These are phyloP conservation scores for Elasticomyces elasticus DNA, from an alignment of 495 filamentous ascomycete genomes.

Conservation along the genomic window DNA sequence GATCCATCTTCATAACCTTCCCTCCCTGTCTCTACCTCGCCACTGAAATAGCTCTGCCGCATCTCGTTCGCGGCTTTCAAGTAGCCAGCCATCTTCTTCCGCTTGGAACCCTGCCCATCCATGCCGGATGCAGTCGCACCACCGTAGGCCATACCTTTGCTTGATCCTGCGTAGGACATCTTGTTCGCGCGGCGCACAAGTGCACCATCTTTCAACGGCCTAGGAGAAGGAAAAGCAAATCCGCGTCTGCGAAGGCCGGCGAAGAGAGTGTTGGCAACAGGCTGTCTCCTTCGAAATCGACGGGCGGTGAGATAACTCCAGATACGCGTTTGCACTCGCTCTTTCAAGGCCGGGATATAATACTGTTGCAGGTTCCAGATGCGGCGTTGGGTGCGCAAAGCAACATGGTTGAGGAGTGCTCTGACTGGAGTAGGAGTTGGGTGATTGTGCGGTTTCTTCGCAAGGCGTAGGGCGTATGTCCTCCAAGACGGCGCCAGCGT, in stretches of 20 bases:
- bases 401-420: slow-evolving; percentile 32
- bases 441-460: background rate
- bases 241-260: slow-evolving; percentile 23
- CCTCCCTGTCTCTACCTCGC: slow-evolving; percentile 39
- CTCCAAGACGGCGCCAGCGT: slow-evolving; percentile 16
- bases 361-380: slow-evolving; percentile 61
- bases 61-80: slow-evolving; percentile 84
- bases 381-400: slow-evolving; percentile 49
- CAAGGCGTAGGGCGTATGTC: slow-evolving; percentile 2
- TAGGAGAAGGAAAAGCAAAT: slow-evolving; percentile 12
- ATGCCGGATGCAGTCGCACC: slow-evolving; percentile 6
- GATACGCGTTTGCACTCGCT: slow-evolving; percentile 60
- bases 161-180: slow-evolving; percentile 31
- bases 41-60: slow-evolving; percentile 66
- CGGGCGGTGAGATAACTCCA: slow-evolving; percentile 61
- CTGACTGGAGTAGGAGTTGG: background rate
- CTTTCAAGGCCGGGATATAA: slow-evolving; percentile 58
- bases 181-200: slow-evolving; percentile 19
- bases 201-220: slow-evolving; percentile 29
- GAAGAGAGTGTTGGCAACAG: slow-evolving; percentile 11
- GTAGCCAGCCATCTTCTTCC: slow-evolving; percentile 76
- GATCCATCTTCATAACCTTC: slow-evolving; percentile 39
- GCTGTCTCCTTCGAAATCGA: slow-evolving; percentile 38
- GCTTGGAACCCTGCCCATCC: slow-evolving; percentile 54
- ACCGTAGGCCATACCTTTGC: slow-evolving; percentile 9